Evolutionary conservation across 73 alveolate species (phyloP), one percentile per base, ranked within the genome.

Genomic region (Symbiodinium pilosum): DNA sequence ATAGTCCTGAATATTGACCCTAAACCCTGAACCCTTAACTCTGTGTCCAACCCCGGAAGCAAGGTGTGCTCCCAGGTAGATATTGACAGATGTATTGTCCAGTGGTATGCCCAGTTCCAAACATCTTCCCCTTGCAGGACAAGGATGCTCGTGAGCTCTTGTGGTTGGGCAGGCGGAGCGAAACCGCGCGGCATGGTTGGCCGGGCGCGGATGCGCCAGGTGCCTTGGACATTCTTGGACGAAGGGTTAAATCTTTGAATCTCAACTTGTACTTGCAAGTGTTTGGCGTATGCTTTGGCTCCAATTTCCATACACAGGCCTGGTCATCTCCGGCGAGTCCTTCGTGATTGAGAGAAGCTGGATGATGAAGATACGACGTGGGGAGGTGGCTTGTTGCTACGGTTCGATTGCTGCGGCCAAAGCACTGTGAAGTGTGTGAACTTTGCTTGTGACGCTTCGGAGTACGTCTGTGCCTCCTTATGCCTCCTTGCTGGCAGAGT

Each of bases 161-260:
- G 39, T 91, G 96, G 96, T 20, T 28, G 21, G 96, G 54, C 12
- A 54, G 96, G 39, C 96, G 96, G n/a, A 83, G 77, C 34, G 96
- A 91, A 3, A 85, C 69, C 52, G 96, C 96, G 3, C 43, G 52
- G 26, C 26, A 24, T 6, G 96, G 96, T 3, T 91, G 96, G 96
- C 96, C 96, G 28, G 96, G 96, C 7, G 87, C 69, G 34, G 96
- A 91, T 44, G 96, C 96, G 7, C 96, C 96, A n/a, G 81, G 81
- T 38, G 40, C 77, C 32, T 64, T 8, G 6, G 75, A 56, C 32
- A 56, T 0, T 56, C n/a, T n/a, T n/a, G n/a, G n/a, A n/a, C n/a
- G n/a, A n/a, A n/a, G n/a, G n/a, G n/a, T n/a, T n/a, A n/a, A n/a
- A n/a, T n/a, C n/a, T n/a, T n/a, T n/a, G n/a, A n/a, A n/a, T n/a